phyloP scores from a whole-genome alignment of 2,329 filamentous ascomycete genomes.

The Truncatella angustata region DNA sequence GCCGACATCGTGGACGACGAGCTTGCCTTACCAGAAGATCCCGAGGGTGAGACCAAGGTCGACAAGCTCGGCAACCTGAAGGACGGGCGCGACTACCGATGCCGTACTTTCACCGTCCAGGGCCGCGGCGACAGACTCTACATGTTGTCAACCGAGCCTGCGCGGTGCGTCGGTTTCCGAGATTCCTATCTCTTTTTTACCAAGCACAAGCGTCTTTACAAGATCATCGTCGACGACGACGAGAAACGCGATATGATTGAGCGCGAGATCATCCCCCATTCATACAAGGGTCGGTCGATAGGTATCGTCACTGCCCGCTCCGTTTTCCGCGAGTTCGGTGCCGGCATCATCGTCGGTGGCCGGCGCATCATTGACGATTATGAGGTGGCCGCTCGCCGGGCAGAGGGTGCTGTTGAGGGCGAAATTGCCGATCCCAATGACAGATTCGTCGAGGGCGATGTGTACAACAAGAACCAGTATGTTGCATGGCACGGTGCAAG shows the following conservation, averaged over 20 bases:
- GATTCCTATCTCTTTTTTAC: constrained; percentile 99
- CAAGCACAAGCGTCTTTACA: constrained; percentile 93
- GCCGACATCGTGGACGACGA: constrained; percentile 91
- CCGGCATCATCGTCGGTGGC: constrained; percentile 89
- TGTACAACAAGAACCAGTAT: constrained; percentile 99
- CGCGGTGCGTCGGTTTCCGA: constrained; percentile 92
- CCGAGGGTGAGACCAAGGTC: constrained; percentile 89
- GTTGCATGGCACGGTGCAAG: constrained; percentile 98
- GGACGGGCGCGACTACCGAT: constrained; percentile 87
- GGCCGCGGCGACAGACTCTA: constrained; percentile 84
- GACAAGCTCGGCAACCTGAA: constrained; percentile 82
- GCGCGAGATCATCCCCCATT: constrained; percentile 92
- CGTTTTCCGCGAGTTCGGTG: constrained; percentile 95
- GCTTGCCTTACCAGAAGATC: constrained; percentile 81
- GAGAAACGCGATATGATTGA: constrained; percentile 97
- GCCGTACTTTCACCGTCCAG: constrained; percentile 88
- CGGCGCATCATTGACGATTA: constrained; percentile 88
- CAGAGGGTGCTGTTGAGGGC: constrained; percentile 79
- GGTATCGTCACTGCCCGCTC: constrained; percentile 95
- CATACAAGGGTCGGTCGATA: constrained; percentile 96
- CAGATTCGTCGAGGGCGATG: constrained; percentile 69
- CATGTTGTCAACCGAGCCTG: constrained; percentile 98
- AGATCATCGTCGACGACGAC: constrained; percentile 97
- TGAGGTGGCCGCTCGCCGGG: constrained; percentile 70
- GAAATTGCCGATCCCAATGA: constrained; percentile 91